Evolutionary conservation across 805 yeast species (phyloP).

Genomic region (Myxozyma udenii): DNA sequence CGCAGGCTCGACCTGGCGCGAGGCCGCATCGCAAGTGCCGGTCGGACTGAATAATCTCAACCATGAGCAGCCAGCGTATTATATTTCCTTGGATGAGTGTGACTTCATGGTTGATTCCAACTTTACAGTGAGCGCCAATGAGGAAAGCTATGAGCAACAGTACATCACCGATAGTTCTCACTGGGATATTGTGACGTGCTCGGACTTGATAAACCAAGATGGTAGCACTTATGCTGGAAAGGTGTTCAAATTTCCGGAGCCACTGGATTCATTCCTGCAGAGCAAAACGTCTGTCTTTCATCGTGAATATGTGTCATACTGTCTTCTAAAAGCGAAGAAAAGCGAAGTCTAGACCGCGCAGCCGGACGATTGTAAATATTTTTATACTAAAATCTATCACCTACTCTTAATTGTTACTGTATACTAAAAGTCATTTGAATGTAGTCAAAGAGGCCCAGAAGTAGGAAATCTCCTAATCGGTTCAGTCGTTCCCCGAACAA

Average conservation of each 20-base stretch:
- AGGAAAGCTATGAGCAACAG: constrained; percentile 12
- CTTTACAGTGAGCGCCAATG: constrained; percentile 11
- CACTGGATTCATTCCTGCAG: constrained; percentile 12
- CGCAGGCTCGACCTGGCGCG: constrained; percentile 35
- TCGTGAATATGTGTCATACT: constrained; percentile 18
- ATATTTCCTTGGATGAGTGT: constrained; percentile 50
- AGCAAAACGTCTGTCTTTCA: constrained; percentile 3
- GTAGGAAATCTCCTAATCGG: background rate
- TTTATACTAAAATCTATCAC: background rate
- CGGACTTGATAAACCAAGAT: constrained; percentile 16
- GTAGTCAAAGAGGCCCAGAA: background rate
- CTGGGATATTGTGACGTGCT: constrained; percentile 19
- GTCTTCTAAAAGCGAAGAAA: constrained; percentile 11
- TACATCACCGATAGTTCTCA: constrained; percentile 12
- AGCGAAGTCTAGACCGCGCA: no score
- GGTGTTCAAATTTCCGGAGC: constrained; percentile 18
- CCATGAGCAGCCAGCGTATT: constrained; percentile 57
- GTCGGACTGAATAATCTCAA: constrained; percentile 73
- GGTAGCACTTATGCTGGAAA: constrained; percentile 18
- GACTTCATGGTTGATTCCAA: constrained; percentile 62
- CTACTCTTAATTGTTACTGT: background rate
- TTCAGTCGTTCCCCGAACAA: background rate
- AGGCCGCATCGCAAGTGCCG: constrained; percentile 48
- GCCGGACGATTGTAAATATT: background rate
- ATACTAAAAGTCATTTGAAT: background rate